Base-by-base conservation (phyloP, 768 basidiomycete genomes). In the Suillus spraguei region DNA sequence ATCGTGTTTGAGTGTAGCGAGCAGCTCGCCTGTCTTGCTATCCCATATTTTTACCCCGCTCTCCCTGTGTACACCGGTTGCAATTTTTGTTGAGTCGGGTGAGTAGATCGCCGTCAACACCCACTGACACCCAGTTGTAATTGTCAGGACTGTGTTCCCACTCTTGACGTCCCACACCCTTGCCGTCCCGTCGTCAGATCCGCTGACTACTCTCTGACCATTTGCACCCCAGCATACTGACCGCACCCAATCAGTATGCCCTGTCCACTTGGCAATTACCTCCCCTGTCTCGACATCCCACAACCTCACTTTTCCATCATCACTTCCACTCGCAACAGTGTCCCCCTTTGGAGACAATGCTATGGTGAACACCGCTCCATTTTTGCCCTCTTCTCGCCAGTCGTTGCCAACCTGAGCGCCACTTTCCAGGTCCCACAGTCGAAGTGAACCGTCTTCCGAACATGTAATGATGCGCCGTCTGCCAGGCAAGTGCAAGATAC, bases 91-190 rank as follows among this genome's bases (percentile, higher is more conserved):
- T 20, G 28, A 52, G 16, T 20, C 20, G 17, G 50, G 28, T 32
- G 50, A 32, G 50, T 50, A 50, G 50, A 32, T 32, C 9, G 20
- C 50, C 10, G 50, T 20, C 9, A 24, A 8, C 49, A 32, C 28
- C 28, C 28, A 32, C 28, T 52, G 28, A 28, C 28, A 17, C 50
- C 17, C 17, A 8, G 50, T 52, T 17, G 28, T 32, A 28, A 52
- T 52, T 32, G 2, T 5, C 9, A 52, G 50, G 28, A 59, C 4
- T 4, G 39, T 56, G 24, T 78, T 75, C 64, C 80, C 81, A 5
- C 28, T 63, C 20, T 50, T 52, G 14, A 44, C 35, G 42, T 60
- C 33, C 44, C 59, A 32, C 42, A 50, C 59, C n/a, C 59, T 41
- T 35, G 64, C 50, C 5, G 63, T 64, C 2, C 44, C 50, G 22